Base-by-base conservation (phyloP, 805 yeast species). In the Hanseniaspora pseudoguilliermondii region DNA sequence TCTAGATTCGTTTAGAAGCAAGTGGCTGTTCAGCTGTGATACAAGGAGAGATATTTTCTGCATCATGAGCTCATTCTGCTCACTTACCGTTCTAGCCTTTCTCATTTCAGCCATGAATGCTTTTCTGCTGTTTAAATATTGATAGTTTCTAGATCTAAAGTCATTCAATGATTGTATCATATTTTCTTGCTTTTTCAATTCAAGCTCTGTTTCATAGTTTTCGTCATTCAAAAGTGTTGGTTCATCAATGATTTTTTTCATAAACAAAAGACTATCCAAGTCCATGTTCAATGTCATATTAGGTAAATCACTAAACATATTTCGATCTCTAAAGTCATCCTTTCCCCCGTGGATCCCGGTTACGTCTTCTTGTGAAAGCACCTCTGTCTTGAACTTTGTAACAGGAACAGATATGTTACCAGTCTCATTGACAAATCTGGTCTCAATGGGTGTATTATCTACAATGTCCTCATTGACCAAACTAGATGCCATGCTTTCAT, bases 11-110 rank as follows among this genome's bases (percentile, higher is more conserved):
- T 53, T 53, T 25, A 46, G n/a, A n/a, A 46, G 63, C 18, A 78
- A 72, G 57, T 76, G 80, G 60, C 82, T 83, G 52, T 82, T 77
- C 58, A 84, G 66, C 59, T 77, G 75, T 49, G 80, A 77, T 18
- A 84, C 73, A 13, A 74, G 63, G 6, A 64, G 64, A 16, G 71
- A 47, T 2, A 73, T 61, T 46, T 63, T 66, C 9, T 63, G 65
- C 36, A 66, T 54, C 2, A 65, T 63, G 48, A 63, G 60, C 64
- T 67, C 69, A 53, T 41, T 25, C 34, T 52, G 35, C 54, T 57
- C 39, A 38, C 42, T 9, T 9, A 42, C 2, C 16, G 35, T 39
- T 47, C 48, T 39, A 23, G 48, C n/a, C 13, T 27, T 83, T 51
- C 82, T 77, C 58, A 84, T 66, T 60, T 77, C 75, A 50, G 80